Conservation (phyloP, 352 stramenopile genomes). For the Pythium rishiriense region DNA sequence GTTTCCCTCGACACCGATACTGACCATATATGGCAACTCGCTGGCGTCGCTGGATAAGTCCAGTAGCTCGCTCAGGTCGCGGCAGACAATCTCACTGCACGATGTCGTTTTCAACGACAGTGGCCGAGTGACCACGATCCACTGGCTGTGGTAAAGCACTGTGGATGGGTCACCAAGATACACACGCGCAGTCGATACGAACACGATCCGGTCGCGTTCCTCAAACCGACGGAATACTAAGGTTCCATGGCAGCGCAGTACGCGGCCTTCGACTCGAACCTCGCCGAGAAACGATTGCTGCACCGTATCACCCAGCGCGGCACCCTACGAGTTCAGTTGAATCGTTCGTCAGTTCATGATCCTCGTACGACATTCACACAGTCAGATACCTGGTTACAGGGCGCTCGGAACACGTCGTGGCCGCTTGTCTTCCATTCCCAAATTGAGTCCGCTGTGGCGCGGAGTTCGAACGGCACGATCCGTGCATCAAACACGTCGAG, state of each 20-base stretch:
- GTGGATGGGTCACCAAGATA: background rate
- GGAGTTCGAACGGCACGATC: conserved; percentile 11
- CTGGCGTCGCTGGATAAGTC: background rate
- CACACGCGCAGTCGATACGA: conserved; percentile 3
- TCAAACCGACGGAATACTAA: conserved; percentile 14
- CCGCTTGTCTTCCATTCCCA: background rate
- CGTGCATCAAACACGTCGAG: conserved; percentile 8
- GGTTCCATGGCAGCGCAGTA: background rate
- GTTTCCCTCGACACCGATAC: background rate
- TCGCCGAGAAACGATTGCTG: background rate
- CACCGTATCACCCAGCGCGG: background rate
- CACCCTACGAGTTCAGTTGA: background rate
- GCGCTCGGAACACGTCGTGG: background rate
- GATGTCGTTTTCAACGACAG: background rate
- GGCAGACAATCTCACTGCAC: conserved; percentile 2
- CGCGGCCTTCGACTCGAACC: background rate
- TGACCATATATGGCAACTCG: background rate
- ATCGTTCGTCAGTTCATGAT: background rate
- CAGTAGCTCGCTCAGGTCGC: conserved; percentile 4
- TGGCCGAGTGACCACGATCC: background rate
- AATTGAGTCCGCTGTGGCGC: conserved; percentile 2
- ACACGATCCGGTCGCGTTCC: conserved; percentile 13
- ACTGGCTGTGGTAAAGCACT: conserved; percentile 6
- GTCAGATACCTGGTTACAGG: background rate
- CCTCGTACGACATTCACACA: background rate